Evolutionary conservation across 495 filamentous ascomycete species (phyloP).

Genomic region (Penicillium lagena): DNA sequence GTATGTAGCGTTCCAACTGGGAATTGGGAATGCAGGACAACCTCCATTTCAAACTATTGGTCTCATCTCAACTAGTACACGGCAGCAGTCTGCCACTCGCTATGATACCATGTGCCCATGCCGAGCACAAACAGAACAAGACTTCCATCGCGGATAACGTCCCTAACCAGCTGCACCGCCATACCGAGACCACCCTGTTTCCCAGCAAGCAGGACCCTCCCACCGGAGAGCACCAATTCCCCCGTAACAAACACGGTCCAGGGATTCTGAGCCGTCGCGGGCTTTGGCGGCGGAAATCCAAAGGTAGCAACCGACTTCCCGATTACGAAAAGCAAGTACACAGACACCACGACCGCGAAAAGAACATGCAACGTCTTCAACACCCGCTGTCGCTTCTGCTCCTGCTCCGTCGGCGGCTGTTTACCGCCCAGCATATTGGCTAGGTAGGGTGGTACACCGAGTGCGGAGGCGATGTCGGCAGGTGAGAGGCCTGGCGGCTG

Average conservation of each 20-base stretch:
- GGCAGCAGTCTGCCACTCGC: conserved; percentile 22
- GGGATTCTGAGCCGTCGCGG: conserved; percentile 56
- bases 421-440: conserved; percentile 31
- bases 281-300: conserved; percentile 48
- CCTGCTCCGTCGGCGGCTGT: conserved; percentile 26
- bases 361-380: conserved; percentile 75
- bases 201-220: conserved; percentile 53
- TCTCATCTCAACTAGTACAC: background rate
- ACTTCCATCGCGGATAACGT: conserved; percentile 61
- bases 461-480: conserved; percentile 26
- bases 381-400: conserved; percentile 44
- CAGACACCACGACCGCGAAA: conserved; percentile 62
- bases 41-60: background rate
- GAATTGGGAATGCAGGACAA: background rate
- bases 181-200: conserved; percentile 40
- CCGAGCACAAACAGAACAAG: conserved; percentile 79
- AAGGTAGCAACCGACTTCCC: conserved; percentile 31
- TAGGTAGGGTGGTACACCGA: conserved; percentile 40
- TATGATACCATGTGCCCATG: conserved; percentile 57
- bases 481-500: conserved; percentile 20
- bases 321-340: conserved; percentile 54
- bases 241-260: conserved; percentile 80
- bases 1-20: no score
- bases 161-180: conserved; percentile 51
- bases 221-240: conserved; percentile 65